Percentiles rank a stretch among this genome's conserved stretches.
Conservation (phyloP, 441 rosid genomes). For the Macaranga tanarius region DNA sequence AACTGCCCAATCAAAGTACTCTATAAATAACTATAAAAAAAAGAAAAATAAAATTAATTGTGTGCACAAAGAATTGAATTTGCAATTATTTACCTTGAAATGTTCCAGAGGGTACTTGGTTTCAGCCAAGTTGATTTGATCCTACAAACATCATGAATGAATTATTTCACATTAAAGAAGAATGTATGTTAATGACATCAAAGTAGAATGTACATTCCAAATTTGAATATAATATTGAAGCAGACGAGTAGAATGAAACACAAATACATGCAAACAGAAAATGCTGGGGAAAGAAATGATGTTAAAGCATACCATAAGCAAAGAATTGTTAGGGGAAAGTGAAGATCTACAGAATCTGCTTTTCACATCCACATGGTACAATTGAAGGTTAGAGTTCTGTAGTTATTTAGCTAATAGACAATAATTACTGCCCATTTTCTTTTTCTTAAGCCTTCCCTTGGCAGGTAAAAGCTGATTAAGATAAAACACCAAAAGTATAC, state of each 20-base stretch:
- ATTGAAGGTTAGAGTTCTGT: no score
- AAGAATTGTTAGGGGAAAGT: no score
- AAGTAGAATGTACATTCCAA: neutral
- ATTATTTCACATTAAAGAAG: no score
- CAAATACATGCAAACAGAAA: neutral
- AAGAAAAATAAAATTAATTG: neutral
- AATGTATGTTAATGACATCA: neutral
- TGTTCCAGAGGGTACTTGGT: slow-evolving; percentile 80
- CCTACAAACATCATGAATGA: slow-evolving; percentile 48
- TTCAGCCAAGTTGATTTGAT: slow-evolving; percentile 89
- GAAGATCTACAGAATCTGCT: no score
- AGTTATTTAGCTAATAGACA: no score
- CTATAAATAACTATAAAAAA: neutral
- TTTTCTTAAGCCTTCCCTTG: no score
- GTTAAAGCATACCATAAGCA: no score
- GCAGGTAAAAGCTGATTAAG: no score
- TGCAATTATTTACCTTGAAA: slow-evolving; percentile 60
- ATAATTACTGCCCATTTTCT: no score
- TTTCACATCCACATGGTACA: no score
- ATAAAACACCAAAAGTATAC: no score
- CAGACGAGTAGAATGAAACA: neutral
- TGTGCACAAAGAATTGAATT: slow-evolving; percentile 2
- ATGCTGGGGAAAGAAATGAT: no score
- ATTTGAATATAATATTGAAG: neutral
- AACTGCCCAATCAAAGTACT: neutral